Evolutionary conservation across 345 rosid genomes (phyloP).

Genomic region (Gynandropsis gynandra): DNA sequence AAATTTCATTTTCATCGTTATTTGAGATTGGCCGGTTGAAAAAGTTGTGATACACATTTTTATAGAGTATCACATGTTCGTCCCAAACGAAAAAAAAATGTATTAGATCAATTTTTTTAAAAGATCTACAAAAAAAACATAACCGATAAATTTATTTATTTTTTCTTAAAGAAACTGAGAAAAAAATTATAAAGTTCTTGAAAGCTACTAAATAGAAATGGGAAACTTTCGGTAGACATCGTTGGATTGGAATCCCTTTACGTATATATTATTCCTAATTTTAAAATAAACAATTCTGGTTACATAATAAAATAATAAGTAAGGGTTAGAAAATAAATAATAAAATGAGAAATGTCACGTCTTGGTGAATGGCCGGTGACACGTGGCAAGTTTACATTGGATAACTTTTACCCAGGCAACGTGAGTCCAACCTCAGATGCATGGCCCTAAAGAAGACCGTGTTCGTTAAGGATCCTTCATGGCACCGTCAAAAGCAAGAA

Average conservation of each 20-base stretch:
- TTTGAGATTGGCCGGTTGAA: too few species aligned
- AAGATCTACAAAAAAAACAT: too few species aligned
- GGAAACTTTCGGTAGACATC: not conserved
- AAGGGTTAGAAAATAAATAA: not conserved
- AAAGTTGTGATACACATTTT: too few species aligned
- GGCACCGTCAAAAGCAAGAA: constrained; percentile 25
- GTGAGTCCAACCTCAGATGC: constrained; percentile 12
- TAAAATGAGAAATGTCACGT: constrained; percentile 16
- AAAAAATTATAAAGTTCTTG: too few species aligned
- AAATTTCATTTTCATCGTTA: too few species aligned
- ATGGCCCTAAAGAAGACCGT: constrained; percentile 19
- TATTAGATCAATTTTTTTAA: too few species aligned
- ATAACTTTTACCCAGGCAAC: not conserved
- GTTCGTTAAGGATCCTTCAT: constrained; percentile 11
- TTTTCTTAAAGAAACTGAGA: too few species aligned
- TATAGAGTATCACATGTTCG: too few species aligned
- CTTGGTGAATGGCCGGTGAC: constrained; percentile 15
- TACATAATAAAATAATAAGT: not conserved
- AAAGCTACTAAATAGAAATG: too few species aligned
- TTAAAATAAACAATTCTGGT: not conserved
- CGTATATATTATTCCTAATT: too few species aligned
- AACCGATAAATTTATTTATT: too few species aligned
- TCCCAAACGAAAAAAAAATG: too few species aligned
- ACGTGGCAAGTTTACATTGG: constrained; percentile 14
- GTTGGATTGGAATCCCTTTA: not conserved